These are phyloP conservation scores for Geotrichum fermentans DNA, from an alignment of 1,139 yeast genomes.

Conservation along the genomic window DNA sequence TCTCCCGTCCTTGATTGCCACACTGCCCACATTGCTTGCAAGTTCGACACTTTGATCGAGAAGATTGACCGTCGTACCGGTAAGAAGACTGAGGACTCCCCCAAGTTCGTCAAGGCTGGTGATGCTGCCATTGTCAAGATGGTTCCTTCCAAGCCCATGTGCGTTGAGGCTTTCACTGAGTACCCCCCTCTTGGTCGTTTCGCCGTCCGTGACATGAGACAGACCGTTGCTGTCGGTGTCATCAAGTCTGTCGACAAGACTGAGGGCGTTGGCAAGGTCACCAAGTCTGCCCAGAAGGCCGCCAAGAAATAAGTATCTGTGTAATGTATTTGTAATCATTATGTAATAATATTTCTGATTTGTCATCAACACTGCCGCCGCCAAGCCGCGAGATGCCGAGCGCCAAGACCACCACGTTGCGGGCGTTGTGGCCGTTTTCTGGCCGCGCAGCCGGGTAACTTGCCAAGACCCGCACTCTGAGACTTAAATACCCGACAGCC, in stretches of 20 bases:
- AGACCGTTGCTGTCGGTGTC: slow-evolving; percentile 99
- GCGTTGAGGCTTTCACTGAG: slow-evolving; percentile 94
- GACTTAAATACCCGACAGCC: too few species aligned
- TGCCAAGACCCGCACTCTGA: too few species aligned
- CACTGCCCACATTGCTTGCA: slow-evolving; percentile 94
- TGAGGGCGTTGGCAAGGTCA: slow-evolving; percentile 94
- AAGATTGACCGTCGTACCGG: slow-evolving; percentile 95
- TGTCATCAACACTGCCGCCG: background rate
- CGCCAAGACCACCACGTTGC: background rate
- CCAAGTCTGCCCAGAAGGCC: slow-evolving; percentile 99
- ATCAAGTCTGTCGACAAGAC: slow-evolving; percentile 97
- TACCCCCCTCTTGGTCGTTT: slow-evolving; percentile 99
- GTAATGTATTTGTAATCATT: background rate
- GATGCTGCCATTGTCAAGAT: slow-evolving; percentile 90
- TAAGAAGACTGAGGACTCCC: slow-evolving; percentile 76
- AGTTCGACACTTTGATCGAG: slow-evolving; percentile 75
- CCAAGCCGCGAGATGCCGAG: background rate
- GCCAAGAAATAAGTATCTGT: slow-evolving; percentile 72
- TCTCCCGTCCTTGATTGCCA: slow-evolving; percentile 91
- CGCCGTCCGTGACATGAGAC: slow-evolving; percentile 99
- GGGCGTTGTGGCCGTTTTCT: background rate
- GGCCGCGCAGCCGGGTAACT: too few species aligned
- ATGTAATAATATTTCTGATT: background rate
- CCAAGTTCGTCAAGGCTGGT: slow-evolving; percentile 88
- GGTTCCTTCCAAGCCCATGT: slow-evolving; percentile 94